Base-by-base conservation (phyloP, 1,284 basidiomycete genomes). In the Phylloporus gajari region DNA sequence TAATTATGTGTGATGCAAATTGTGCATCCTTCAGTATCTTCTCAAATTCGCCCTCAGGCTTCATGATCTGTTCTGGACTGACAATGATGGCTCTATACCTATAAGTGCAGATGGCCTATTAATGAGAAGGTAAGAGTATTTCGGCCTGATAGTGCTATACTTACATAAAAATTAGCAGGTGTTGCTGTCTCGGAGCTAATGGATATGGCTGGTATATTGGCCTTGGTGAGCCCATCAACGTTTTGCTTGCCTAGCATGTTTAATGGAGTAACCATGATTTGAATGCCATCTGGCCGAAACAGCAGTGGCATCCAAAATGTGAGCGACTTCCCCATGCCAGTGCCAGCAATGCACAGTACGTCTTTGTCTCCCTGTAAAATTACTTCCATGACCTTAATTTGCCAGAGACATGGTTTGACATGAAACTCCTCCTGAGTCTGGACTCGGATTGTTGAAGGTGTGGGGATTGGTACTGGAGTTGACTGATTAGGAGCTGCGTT, bases 1-100 rank as follows among this genome's bases (percentile, higher is more conserved):
- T 67, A n/a, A 75, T 70, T 27, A 75, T 65, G 3, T 30, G 21
- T 2, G 58, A 68, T 2, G 38, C 19, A 12, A 75, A 75, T 3
- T 62, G n/a, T 1, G 2, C 7, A n/a, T 51, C 25, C 27, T 63
- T 68, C 7, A 74, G 21, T 1, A 70, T 40, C 5, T 53, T 59
- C 17, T 75, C 61, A 13, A 75, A 69, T 3, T 44, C 68, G 3
- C 69, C 74, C 40, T 61, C 27, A 3, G 44, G 46, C n/a, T 75
- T 75, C 74, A 73, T 75, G 1, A 71, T 42, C 25, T 75, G 71
- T 35, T 75, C 46, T 0, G 67, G 68, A 25, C 35, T 35, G 35
- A 74, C 44, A 5, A 75, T 40, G 4, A 75, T 72, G 12, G 56
- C 56, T 17, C 17, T 3, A 21, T 19, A 59, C 7, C 32, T 12